Conservation (phyloP, 768 basidiomycete genomes). For the Boletus sensibilis region DNA sequence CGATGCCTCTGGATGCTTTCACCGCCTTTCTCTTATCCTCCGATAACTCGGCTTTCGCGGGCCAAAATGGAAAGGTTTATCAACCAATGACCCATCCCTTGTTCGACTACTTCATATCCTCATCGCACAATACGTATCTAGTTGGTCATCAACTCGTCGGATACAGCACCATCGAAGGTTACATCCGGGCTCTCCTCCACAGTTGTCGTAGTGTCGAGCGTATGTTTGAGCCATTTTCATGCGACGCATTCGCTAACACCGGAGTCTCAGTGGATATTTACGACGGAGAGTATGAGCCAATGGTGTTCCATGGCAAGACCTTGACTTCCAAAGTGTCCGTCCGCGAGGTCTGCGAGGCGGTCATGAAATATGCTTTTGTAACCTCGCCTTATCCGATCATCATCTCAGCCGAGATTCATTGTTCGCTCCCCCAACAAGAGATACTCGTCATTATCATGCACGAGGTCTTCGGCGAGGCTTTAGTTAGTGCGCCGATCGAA, state of each 20-base stretch:
- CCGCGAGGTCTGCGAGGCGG: slow-evolving; percentile 78
- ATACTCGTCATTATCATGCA: slow-evolving; percentile 73
- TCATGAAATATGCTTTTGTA: slow-evolving; percentile 87
- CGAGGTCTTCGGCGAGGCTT: slow-evolving; percentile 53
- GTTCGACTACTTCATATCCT: slow-evolving; percentile 84
- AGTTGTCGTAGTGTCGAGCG: slow-evolving; percentile 93
- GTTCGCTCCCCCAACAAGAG: slow-evolving; percentile 75
- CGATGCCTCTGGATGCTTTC: slow-evolving; percentile 61
- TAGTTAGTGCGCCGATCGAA: slow-evolving; percentile 50
- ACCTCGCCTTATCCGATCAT: slow-evolving; percentile 90
- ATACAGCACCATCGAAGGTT: slow-evolving; percentile 86
- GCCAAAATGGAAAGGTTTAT: slow-evolving; percentile 51
- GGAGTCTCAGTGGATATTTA: slow-evolving; percentile 76
- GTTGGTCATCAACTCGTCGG: slow-evolving; percentile 86
- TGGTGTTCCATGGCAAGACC: slow-evolving; percentile 88
- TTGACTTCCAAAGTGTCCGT: slow-evolving; percentile 81
- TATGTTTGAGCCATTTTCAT: slow-evolving; percentile 39
- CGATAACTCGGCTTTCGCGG: slow-evolving; percentile 65
- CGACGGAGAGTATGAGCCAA: slow-evolving; percentile 81
- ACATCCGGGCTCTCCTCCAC: slow-evolving; percentile 86
- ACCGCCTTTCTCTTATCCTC: slow-evolving; percentile 76
- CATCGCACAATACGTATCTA: slow-evolving; percentile 92
- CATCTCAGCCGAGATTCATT: slow-evolving; percentile 92
- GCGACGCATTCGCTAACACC: neutral
- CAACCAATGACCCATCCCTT: slow-evolving; percentile 91